Evolutionary conservation across 805 yeast species (phyloP), one percentile per base, ranked within the genome.

Genomic region (Kazachstania africana): DNA sequence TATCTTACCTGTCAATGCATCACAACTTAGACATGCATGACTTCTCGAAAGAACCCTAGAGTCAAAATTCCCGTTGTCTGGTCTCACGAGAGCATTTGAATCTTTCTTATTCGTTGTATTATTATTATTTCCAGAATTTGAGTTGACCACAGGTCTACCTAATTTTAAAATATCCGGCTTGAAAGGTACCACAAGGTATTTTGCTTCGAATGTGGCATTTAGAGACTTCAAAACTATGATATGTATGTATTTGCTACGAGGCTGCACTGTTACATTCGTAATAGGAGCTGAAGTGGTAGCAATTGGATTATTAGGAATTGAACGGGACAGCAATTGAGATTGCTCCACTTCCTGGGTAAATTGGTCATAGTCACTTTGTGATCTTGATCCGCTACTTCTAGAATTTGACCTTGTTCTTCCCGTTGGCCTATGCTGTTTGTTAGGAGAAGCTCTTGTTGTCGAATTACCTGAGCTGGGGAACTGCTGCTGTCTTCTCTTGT

Each of bases 51-150:
- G 67, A 8, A 93, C 97, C 18, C 97, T 65, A 8, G 95, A 83
- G 57, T 91, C 97, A 50, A 91, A 91, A 53, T 70, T 87, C 1
- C 97, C 98, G 52, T 93, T 93, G 23, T 80, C 77, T 2, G 81
- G 59, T 18, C 63, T 59, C 0, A 78, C 78, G 24, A 62, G 57
- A 6, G 48, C 45, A 34, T 40, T 21, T 39, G 50, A n/a, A 37
- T 44, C 29, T 17, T 32, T 21, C 25, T 32, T 34, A 4, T 34
- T 31, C 14, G 19, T n/a, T 12, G 66, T 71, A 23, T 72, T 73
- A 12, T 22, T 29, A 14, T 31, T 33, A n/a, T 26, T 33, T 12
- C 30, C 31, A 8, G 16, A 24, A 22, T 30, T 40, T 10, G 37
- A 42, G 23, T 41, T 44, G 6, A 53, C 80, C 12, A 81, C 77